A percentile compares a stretch with the other conserved stretches of the same genome.
phyloP scores from a whole-genome alignment of 169 alveolate genomes.

The Plasmodium inui region DNA sequence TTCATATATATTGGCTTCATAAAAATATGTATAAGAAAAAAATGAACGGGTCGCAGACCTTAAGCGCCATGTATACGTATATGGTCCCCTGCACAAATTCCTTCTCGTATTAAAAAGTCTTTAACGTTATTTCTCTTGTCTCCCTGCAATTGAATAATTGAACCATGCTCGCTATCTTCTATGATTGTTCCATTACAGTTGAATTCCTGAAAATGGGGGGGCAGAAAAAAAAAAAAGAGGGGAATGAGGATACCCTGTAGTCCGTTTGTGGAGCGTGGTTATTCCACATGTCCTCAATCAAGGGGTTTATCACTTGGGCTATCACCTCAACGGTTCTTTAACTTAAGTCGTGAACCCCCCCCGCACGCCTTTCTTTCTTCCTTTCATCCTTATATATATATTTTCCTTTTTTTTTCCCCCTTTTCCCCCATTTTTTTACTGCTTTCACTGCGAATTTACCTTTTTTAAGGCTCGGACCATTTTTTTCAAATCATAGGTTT shows the following conservation, averaged over 20 bases:
- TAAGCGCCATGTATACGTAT: conserved; percentile 93
- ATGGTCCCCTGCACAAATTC: conserved; percentile 90
- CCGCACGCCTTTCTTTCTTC: neutral
- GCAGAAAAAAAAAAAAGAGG: neutral
- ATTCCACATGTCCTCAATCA: neutral
- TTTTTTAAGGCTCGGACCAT: conserved; percentile 93
- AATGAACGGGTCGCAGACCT: neutral
- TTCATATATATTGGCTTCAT: neutral
- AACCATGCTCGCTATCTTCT: conserved; percentile 93
- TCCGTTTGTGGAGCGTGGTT: neutral
- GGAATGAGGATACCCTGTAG: neutral
- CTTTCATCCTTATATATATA: neutral
- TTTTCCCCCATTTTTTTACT: neutral
- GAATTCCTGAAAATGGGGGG: conserved; percentile 78
- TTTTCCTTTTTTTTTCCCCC: neutral
- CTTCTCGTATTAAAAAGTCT: conserved; percentile 90
- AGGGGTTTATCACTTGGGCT: neutral
- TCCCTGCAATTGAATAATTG: conserved; percentile 92
- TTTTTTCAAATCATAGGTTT: conserved; percentile 92
- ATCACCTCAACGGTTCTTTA: neutral
- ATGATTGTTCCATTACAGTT: conserved; percentile 95
- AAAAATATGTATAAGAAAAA: neutral
- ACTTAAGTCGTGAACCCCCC: too few relatives aligned
- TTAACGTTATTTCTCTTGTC: conserved; percentile 92
- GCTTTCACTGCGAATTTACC: conserved; percentile 27